Conservation (phyloP, 2,329 filamentous ascomycete species). For the Colletotrichum agaves region DNA sequence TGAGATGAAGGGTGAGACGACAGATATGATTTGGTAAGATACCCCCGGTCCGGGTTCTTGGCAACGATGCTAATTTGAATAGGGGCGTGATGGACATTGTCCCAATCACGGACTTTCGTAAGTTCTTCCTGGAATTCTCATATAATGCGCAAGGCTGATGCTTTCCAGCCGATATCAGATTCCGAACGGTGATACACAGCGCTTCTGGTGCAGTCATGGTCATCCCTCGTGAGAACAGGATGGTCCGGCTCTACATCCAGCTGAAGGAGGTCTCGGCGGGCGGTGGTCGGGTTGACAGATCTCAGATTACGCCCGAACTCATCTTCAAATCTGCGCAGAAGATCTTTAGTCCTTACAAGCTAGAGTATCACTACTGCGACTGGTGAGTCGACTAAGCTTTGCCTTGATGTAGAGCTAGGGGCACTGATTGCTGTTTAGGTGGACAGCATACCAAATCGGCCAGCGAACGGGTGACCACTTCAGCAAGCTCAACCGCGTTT, state of each 20-base stretch:
- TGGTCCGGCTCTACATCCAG: conserved; percentile 75
- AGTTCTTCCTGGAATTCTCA: not conserved
- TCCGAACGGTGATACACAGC: conserved; percentile 68
- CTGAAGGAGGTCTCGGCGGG: conserved; percentile 53
- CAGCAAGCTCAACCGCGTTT: conserved; percentile 67
- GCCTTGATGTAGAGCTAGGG: not conserved
- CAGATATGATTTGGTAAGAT: conserved; percentile 56
- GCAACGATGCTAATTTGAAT: not conserved
- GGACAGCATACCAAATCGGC: conserved; percentile 75
- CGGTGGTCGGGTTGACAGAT: conserved; percentile 60
- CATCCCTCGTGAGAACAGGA: conserved; percentile 70
- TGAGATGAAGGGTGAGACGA: conserved; percentile 65
- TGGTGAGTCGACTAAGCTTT: conserved; percentile 51
- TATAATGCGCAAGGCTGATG: not conserved
- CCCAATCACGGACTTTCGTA: conserved; percentile 59
- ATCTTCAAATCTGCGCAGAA: conserved; percentile 71
- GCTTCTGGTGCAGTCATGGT: conserved; percentile 69
- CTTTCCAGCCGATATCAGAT: conserved; percentile 59
- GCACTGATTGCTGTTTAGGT: conserved; percentile 43
- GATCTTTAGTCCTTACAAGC: conserved; percentile 72
- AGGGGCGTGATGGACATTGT: conserved; percentile 53
- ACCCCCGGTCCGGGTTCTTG: not conserved
- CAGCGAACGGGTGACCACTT: conserved; percentile 71
- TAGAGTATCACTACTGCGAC: conserved; percentile 70
- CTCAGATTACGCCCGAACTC: conserved; percentile 69